A percentile compares a stretch with the other conserved stretches of the same genome.
Evolutionary conservation across 345 rosid species (phyloP).

Genomic region (Excoecaria cochinchinensis): DNA sequence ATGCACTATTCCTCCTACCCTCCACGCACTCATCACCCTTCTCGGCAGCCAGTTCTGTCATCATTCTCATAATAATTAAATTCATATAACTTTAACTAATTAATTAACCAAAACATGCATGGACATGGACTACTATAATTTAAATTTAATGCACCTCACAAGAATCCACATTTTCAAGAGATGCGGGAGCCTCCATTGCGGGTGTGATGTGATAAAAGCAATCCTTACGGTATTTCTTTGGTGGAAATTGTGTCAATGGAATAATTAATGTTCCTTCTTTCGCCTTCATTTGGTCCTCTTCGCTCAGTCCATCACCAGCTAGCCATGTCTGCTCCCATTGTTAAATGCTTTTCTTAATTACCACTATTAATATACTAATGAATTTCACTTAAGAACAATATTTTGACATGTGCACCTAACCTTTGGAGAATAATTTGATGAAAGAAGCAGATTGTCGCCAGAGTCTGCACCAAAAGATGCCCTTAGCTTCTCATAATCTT

Average conservation of each 20-base stretch:
- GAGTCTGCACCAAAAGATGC: conserved; percentile 23
- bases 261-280: conserved; percentile 51
- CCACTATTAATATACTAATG: too few relatives aligned
- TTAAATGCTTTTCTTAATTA: too few relatives aligned
- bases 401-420: conserved; percentile 14
- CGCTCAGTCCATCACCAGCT: conserved; percentile 50
- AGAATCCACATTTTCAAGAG: conserved; percentile 63
- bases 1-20: conserved; percentile 61
- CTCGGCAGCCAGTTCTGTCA: conserved; percentile 70
- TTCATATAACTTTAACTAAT: neutral
- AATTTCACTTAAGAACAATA: too few relatives aligned
- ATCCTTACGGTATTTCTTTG: conserved; percentile 38
- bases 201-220: conserved; percentile 62
- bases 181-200: conserved; percentile 49
- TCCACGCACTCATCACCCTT: conserved; percentile 80
- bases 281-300: conserved; percentile 55
- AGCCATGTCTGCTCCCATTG: conserved; percentile 50
- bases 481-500: conserved; percentile 43
- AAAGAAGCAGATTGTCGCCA: conserved; percentile 34
- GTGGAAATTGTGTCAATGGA: conserved; percentile 69
- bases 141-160: conserved; percentile 56
- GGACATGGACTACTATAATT: neutral
- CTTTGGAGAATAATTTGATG: conserved; percentile 34
- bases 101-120: neutral
- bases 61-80: neutral